Evolutionary conservation across 306 rosid species (phyloP), one percentile per base, ranked within the genome.

Genomic region (Acacia melanoxylon): DNA sequence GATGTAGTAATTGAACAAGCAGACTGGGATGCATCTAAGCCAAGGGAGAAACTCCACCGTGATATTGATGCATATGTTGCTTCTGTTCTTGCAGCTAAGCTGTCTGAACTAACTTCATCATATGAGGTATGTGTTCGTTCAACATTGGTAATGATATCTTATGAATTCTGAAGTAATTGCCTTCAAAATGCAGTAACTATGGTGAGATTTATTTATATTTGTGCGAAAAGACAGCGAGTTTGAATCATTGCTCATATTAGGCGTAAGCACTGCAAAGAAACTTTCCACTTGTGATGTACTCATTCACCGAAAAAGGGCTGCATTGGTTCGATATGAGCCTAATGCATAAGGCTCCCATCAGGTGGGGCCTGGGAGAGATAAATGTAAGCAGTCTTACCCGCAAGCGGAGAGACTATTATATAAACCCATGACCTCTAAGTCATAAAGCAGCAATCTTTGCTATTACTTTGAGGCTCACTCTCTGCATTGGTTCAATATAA

Each of bases 21-120:
- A 81, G 78, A 91, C 81, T 94, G 98, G 99, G 98, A 94, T 84
- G 83, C 92, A 59, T 86, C 95, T 81, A 94, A 88, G 90, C 88
- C 86, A 79, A 88, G 91, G 86, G 99, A 96, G 68, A 96, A 96
- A 89, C 86, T 96, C 84, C 90, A 70, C 45, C 97, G 98, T 74
- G 99, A 96, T 84, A 90, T 96, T 46, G 97, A 91, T 83, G 92
- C 92, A 41, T 95, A 96, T 78, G 74, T 90, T 87, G 90, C 78
- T 31, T 82, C 91, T 59, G 91, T 94, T 62, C 91, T 94, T 68
- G 91, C 85, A 56, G 89, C 94, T 76, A 93, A 92, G 86, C 88
- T 94, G 68, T 88, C 98, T 70, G 98, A 96, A 83, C 87, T 94
- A 65, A 87, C 90, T 42, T 59, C 92, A 24, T 84, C 79, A 22